phyloP scores from a whole-genome alignment of 2,329 filamentous ascomycete species.

The Talaromyces sp. region DNA sequence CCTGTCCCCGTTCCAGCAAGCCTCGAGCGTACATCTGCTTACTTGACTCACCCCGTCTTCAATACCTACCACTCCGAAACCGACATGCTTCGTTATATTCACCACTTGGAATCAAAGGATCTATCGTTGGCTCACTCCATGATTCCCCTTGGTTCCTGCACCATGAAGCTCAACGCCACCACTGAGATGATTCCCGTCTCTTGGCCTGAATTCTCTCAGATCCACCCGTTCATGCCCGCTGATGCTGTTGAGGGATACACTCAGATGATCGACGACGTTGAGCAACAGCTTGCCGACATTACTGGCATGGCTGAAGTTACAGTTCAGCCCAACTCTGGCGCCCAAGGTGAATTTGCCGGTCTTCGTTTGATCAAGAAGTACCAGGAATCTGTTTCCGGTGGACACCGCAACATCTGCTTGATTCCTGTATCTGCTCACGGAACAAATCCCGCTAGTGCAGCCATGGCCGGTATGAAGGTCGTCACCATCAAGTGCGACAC shows the following conservation, averaged over 20 bases:
- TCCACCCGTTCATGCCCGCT: slow-evolving; percentile 76
- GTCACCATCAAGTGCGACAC: slow-evolving; percentile 88
- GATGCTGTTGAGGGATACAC: slow-evolving; percentile 67
- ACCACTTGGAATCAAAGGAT: slow-evolving; percentile 91
- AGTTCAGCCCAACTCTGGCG: slow-evolving; percentile 91
- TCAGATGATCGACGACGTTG: slow-evolving; percentile 69
- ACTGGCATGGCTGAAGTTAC: slow-evolving; percentile 89
- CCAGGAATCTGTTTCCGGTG: slow-evolving; percentile 64
- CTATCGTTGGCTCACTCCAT: slow-evolving; percentile 93
- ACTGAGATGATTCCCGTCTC: slow-evolving; percentile 89
- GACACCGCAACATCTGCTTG: slow-evolving; percentile 81
- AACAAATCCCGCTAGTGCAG: slow-evolving; percentile 90
- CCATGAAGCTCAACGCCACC: slow-evolving; percentile 96
- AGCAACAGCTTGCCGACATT: slow-evolving; percentile 72
- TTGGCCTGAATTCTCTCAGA: slow-evolving; percentile 69
- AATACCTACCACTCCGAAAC: slow-evolving; percentile 95
- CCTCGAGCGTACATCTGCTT: slow-evolving; percentile 70
- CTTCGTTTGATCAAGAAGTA: slow-evolving; percentile 84
- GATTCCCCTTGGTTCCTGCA: slow-evolving; percentile 95
- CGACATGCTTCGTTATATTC: slow-evolving; percentile 87
- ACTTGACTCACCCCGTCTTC: slow-evolving; percentile 88
- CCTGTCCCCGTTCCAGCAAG: slow-evolving; percentile 48
- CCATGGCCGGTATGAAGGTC: slow-evolving; percentile 94
- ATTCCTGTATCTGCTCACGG: slow-evolving; percentile 95
- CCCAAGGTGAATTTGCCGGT: slow-evolving; percentile 91